These are phyloP conservation scores for Arthrobotrys megalospora DNA, from an alignment of 2,329 filamentous ascomycete species.

Conservation along the genomic window DNA sequence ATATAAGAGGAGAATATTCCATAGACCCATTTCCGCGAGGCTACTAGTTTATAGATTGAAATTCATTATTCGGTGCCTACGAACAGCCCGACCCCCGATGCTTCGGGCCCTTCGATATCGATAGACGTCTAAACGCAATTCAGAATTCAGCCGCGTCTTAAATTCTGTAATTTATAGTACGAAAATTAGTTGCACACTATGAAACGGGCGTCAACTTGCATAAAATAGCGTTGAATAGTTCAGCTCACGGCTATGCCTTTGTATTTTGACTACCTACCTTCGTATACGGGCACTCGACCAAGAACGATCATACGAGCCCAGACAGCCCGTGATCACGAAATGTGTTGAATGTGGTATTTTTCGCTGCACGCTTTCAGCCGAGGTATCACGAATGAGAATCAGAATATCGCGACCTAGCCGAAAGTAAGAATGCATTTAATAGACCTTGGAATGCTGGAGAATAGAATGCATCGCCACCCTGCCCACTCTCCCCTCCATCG, in stretches of 20 bases:
- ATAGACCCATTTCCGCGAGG: no score
- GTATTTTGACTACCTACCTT: background rate
- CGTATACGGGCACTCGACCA: conserved; percentile 3
- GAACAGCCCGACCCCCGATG: background rate
- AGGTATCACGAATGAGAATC: conserved; percentile 44
- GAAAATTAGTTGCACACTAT: background rate
- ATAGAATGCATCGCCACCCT: conserved; percentile 26
- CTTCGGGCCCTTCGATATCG: background rate
- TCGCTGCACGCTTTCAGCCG: conserved; percentile 51
- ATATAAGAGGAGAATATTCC: no score
- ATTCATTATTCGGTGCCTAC: no score
- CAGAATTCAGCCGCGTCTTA: conserved; percentile 25
- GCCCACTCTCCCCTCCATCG: conserved; percentile 22
- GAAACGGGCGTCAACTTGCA: no score
- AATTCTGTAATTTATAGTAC: background rate
- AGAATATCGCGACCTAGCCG: conserved; percentile 52
- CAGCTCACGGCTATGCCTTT: background rate
- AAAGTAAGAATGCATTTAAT: conserved; percentile 45
- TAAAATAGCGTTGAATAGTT: no score
- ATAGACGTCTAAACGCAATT: background rate
- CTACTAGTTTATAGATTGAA: no score
- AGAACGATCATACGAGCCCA: conserved; percentile 4
- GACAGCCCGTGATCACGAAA: background rate
- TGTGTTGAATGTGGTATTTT: conserved; percentile 60
- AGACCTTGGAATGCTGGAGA: conserved; percentile 37